These are phyloP conservation scores for Termitomyces sp. DNA, from an alignment of 768 basidiomycete species.

Conservation along the genomic window DNA sequence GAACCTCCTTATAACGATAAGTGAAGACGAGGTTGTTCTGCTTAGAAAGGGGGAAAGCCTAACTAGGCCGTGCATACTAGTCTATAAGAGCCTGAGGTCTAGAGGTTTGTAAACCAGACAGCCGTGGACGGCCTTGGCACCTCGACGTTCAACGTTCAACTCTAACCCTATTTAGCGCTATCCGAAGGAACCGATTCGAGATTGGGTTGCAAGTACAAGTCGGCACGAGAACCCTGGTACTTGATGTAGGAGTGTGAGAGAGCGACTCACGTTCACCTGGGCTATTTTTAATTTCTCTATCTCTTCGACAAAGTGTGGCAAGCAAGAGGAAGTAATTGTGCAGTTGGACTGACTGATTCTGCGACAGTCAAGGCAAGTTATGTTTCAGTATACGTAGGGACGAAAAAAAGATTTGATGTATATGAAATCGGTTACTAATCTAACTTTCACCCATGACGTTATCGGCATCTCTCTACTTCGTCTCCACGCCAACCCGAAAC, in stretches of 20 bases:
- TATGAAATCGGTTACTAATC: not conserved
- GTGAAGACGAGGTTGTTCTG: not conserved
- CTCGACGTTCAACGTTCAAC: not conserved
- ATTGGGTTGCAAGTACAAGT: not conserved
- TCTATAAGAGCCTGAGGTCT: not conserved
- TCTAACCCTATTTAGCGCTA: slow-evolving; percentile 2
- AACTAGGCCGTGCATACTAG: not conserved
- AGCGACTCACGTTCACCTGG: not conserved
- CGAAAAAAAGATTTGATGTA: not conserved
- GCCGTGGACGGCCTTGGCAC: not conserved
- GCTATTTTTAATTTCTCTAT: not conserved
- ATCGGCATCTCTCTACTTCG: not conserved
- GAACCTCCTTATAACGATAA: slow-evolving; percentile 2
- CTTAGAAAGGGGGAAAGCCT: not conserved
- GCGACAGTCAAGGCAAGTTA: too few relatives aligned
- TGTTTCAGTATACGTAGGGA: not conserved
- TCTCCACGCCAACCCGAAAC: not conserved
- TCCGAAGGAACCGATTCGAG: slow-evolving; percentile 7
- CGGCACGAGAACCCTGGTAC: not conserved
- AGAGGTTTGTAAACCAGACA: not conserved
- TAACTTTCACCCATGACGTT: slow-evolving; percentile 12
- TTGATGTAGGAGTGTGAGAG: slow-evolving; percentile 4
- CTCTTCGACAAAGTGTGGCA: not conserved
- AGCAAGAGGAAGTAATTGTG: not conserved
- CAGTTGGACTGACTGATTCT: not conserved